Evolutionary conservation across 352 stramenopile genomes (phyloP), one percentile per base, ranked within the genome.

Genomic region (Pythium sp.): DNA sequence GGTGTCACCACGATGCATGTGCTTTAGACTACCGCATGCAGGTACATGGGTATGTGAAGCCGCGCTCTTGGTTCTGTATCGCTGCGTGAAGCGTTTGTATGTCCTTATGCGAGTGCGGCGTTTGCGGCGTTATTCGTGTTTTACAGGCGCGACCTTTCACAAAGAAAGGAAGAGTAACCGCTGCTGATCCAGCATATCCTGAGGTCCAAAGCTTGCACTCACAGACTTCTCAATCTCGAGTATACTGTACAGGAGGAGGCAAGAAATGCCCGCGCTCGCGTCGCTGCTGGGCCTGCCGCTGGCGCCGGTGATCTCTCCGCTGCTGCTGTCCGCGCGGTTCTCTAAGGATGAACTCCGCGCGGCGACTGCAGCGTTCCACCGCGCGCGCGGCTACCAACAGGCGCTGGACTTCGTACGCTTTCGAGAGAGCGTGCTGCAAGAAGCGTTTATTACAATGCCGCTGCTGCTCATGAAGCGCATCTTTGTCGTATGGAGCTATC

Each of bases 401-500:
- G 49, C 60, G 15, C 62, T 89, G 1, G 56, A 74, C 54, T 73
- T 76, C 30, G 60, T 62, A 12, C 69, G 67, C 15, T 86, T 89
- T 64, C 68, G 62, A 18, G 70, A 81, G 58, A 77, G 70, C 3
- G 54, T 89, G 11, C 43, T 86, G 2, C 68, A 72, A 0, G 81
- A 89, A 67, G 43, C 70, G 5, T 81, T 80, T 5, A 57, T 59
- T 0, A 62, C 58, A 3, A 78, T 85, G 72, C 79, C 79, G 2
- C 54, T 61, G 14, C 62, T 69, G 58, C 58, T 84, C 38, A 65
- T 67, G 54, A 67, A 73, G 62, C 73, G 69, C 8, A 22, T 84
- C 22, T 89, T 86, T 51, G 34, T 47, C 12, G 72, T 74, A 3
- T 87, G 76, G 79, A 76, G 81, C 47, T 59, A 43, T 34, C 64